These are phyloP conservation scores for Syzygium aqueum DNA, from an alignment of 345 rosid genomes.

Conservation along the genomic window DNA sequence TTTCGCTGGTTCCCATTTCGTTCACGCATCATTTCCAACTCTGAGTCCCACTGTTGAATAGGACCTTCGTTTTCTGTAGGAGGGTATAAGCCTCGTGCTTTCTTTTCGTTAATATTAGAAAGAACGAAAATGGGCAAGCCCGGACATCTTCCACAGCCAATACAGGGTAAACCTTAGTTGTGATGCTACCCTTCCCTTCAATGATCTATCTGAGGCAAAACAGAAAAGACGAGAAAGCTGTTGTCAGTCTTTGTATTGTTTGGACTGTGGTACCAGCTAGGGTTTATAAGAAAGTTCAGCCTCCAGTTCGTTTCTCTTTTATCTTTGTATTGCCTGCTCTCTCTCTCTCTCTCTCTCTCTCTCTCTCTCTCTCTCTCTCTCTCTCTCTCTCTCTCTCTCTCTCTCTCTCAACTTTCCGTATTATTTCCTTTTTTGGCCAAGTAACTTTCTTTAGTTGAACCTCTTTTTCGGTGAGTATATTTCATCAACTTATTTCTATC, in stretches of 20 bases:
- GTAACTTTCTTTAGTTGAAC: background rate
- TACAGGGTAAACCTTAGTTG: no score
- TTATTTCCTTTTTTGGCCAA: background rate
- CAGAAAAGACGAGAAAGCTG: background rate
- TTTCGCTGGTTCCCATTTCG: no score
- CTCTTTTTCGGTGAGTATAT: background rate
- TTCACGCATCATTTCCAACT: no score
- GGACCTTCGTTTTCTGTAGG: no score
- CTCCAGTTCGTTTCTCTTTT: background rate
- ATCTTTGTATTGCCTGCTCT: background rate
- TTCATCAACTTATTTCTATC: background rate
- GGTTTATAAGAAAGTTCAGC: background rate
- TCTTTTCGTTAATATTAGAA: no score
- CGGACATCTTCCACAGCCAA: no score
- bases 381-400: background rate
- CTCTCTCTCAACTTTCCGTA: background rate
- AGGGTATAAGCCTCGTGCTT: no score
- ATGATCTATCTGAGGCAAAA: background rate
- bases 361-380: background rate
- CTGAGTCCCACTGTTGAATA: no score
- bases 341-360: no score
- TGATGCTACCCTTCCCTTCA: background rate
- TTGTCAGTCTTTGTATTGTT: background rate
- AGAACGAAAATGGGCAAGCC: no score
- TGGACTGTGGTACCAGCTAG: background rate